These are phyloP conservation scores for Pseudonitzschia multistriata DNA, from an alignment of 108 stramenopile genomes.

Conservation along the genomic window DNA sequence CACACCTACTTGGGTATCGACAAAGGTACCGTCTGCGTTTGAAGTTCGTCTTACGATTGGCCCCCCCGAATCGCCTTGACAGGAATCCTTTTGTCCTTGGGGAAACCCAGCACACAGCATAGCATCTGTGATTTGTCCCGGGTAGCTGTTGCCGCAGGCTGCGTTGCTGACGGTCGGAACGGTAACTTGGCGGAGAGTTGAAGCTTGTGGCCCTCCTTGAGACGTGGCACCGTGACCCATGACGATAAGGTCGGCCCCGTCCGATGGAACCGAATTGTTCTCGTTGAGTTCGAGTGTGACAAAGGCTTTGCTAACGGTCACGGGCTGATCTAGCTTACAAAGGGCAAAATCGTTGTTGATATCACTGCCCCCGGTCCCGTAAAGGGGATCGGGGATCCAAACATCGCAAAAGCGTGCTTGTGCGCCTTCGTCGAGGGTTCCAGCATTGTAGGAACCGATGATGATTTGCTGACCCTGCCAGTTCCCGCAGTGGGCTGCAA, in stretches of 20 bases:
- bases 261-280: not conserved
- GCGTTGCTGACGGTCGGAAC: not conserved
- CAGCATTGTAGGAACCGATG: not conserved
- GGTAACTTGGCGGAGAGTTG: not conserved
- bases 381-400: not conserved
- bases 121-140: not conserved
- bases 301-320: not conserved
- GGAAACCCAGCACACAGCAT: not conserved
- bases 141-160: not conserved
- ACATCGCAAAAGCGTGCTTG: not conserved
- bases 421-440: not conserved
- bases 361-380: not conserved
- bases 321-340: not conserved
- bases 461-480: not conserved
- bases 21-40: not conserved
- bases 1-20: constrained; percentile 30
- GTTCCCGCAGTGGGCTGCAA: constrained; percentile 10
- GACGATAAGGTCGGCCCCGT: not conserved
- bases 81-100: constrained; percentile 32
- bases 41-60: constrained; percentile 22
- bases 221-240: not conserved
- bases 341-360: constrained; percentile 6
- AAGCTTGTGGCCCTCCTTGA: not conserved
- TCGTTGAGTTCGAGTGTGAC: not conserved
- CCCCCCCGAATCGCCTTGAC: constrained; percentile 63